A percentile compares a stretch with the other conserved stretches of the same genome.
Conservation (phyloP, 768 basidiomycete species). For the Glaciozyma martinii region DNA sequence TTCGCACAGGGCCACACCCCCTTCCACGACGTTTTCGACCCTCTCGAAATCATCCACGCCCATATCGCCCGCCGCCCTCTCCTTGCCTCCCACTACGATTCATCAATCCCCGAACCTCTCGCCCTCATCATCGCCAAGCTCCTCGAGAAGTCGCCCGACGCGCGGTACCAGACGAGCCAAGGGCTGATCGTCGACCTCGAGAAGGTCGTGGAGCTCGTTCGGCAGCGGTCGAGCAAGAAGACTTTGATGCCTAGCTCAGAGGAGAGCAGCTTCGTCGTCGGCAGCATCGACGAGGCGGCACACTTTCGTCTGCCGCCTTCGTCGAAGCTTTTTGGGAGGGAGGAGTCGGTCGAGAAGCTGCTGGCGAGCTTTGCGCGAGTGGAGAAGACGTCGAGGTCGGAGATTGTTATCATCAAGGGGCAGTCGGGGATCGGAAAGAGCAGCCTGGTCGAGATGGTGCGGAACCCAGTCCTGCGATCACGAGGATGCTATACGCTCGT, state of each 20-base stretch:
- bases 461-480: slow-evolving; percentile 3
- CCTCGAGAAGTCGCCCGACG: slow-evolving; percentile 27
- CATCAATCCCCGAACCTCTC: slow-evolving; percentile 13
- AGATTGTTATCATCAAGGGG: slow-evolving; percentile 20
- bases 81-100: slow-evolving; percentile 6
- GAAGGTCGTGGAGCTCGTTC: slow-evolving; percentile 7
- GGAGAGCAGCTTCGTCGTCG: slow-evolving; percentile 11
- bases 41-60: slow-evolving; percentile 24
- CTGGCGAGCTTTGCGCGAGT: slow-evolving; percentile 15
- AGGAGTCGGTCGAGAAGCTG: slow-evolving; percentile 6
- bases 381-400: slow-evolving; percentile 1
- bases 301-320: slow-evolving; percentile 27
- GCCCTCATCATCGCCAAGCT: slow-evolving; percentile 23
- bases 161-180: slow-evolving; percentile 20
- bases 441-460: slow-evolving; percentile 20
- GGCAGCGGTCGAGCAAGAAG: no score
- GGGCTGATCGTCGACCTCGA: slow-evolving; percentile 27
- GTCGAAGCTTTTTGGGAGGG: slow-evolving; percentile 18
- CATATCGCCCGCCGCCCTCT: slow-evolving; percentile 20
- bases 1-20: no score
- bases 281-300: slow-evolving; percentile 22
- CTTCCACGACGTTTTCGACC: slow-evolving; percentile 7
- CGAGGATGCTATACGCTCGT: slow-evolving; percentile 17
- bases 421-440: slow-evolving; percentile 26
- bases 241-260: not conserved